Conservation (phyloP, 441 rosid genomes). For the Raphanus hybrid region DNA sequence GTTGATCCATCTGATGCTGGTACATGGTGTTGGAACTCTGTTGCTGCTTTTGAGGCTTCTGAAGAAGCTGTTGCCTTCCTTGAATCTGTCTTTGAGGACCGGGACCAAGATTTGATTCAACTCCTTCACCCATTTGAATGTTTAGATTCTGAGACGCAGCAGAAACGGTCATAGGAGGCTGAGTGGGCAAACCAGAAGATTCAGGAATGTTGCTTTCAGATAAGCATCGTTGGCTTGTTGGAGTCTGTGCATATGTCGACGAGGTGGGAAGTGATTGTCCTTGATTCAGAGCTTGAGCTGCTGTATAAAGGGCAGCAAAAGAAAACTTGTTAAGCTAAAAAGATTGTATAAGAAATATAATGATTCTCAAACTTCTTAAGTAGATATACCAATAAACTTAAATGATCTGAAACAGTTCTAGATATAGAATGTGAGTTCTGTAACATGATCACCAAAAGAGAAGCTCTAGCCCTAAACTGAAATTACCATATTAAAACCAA, state of each 20-base stretch:
- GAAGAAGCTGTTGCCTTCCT: slow-evolving; percentile 63
- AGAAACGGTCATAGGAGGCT: slow-evolving; percentile 55
- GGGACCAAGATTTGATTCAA: slow-evolving; percentile 51
- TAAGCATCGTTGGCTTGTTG: slow-evolving; percentile 57
- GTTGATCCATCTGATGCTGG: slow-evolving; percentile 49
- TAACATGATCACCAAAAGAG: slow-evolving; percentile 4
- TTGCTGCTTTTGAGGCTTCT: slow-evolving; percentile 59
- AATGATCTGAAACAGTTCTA: not conserved
- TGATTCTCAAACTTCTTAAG: not conserved
- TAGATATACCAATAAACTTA: not conserved
- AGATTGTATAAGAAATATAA: not conserved
- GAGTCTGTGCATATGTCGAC: slow-evolving; percentile 52
- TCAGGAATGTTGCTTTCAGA: slow-evolving; percentile 56
- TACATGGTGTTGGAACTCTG: no score
- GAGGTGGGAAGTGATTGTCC: slow-evolving; percentile 47
- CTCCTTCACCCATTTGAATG: slow-evolving; percentile 60
- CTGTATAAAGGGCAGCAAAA: slow-evolving; percentile 30
- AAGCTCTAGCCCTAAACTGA: not conserved
- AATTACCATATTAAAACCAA: not conserved
- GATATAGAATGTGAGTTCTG: not conserved
- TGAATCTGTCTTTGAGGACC: slow-evolving; percentile 65
- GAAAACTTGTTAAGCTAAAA: not conserved
- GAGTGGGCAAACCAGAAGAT: slow-evolving; percentile 58
- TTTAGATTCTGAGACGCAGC: slow-evolving; percentile 57
- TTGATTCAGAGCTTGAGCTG: slow-evolving; percentile 59